Conservation (phyloP, 208 protist species). For the Wallacemonas sp. region DNA sequence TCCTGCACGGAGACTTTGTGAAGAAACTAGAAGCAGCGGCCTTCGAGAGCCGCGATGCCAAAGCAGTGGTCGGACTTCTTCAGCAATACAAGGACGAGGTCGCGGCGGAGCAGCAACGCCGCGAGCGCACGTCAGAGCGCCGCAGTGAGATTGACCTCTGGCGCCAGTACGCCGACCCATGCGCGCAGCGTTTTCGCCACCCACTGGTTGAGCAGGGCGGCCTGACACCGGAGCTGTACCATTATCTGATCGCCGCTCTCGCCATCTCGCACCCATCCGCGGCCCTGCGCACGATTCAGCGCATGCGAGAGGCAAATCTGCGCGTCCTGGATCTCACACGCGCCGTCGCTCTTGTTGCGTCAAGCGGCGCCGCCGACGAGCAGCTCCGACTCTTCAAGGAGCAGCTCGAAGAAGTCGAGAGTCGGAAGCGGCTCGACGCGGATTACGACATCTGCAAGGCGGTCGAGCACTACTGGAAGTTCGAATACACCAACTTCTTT, state of each 20-base stretch:
- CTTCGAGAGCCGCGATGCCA: conserved; percentile 31
- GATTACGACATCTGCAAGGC: conserved; percentile 53
- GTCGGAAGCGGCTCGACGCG: conserved; percentile 46
- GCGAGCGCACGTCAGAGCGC: conserved; percentile 18
- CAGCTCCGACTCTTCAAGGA: conserved; percentile 60
- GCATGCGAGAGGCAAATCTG: conserved; percentile 67
- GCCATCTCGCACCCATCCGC: conserved; percentile 52
- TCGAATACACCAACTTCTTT: conserved; percentile 76
- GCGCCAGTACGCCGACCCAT: conserved; percentile 51
- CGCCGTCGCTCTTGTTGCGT: conserved; percentile 55
- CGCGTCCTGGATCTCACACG: conserved; percentile 76
- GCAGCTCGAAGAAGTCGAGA: conserved; percentile 54
- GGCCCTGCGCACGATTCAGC: conserved; percentile 69
- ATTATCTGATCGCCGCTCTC: conserved; percentile 82
- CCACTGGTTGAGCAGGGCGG: conserved; percentile 53
- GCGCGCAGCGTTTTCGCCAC: conserved; percentile 51
- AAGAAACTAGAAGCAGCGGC: conserved; percentile 45
- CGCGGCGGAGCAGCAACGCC: conserved; percentile 34
- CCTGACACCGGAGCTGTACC: conserved; percentile 85
- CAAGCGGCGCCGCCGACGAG: conserved; percentile 38
- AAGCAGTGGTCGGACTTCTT: conserved; percentile 53
- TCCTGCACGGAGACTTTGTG: conserved; percentile 60
- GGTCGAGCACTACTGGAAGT: conserved; percentile 87
- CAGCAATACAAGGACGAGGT: conserved; percentile 58
- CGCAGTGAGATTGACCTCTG: conserved; percentile 52